Evolutionary conservation across 2,329 filamentous ascomycete genomes (phyloP), one percentile per base, ranked within the genome.

Genomic region (Exophiala sp.): DNA sequence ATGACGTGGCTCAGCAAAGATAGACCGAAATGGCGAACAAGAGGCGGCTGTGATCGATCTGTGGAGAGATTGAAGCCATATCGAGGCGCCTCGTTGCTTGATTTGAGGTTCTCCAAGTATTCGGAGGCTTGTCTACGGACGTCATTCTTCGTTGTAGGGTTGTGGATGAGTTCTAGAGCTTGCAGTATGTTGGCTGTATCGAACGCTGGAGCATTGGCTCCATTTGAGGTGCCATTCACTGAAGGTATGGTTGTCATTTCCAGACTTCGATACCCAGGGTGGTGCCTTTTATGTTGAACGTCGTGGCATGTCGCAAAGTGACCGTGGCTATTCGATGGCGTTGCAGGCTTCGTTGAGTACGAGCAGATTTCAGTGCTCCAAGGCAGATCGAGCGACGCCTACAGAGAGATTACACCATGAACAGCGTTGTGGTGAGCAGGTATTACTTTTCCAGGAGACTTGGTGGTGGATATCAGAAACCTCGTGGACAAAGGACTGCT

Each of bases 1-100:
- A 97, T 87, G 42, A 89, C 86, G 71, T 95, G 87, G 66, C 96
- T 92, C 62, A 99, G 82, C 52, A 99, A 80, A 24, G 91, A 95
- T 32, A 99, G 81, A 53, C 91, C 94, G 70, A 95, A 99, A 73
- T 97, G 91, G 64, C 94, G 87, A 52, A 97, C 88, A 50, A 94
- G 82, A 38, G 89, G 83, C 50, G 88, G 81, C 68, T 95, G 89
- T 35, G 80, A 76, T 65, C 78, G 81, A 70, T 94, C 86, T 62
- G 83, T 83, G 41, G 91, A 91, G 55, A 99, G 82, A 20, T 81
- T 81, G 72, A 89, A 95, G 62, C 94, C 94, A 73, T 94, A 86
- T 45, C 87, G 84, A 2, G 91, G 89, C 4, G 92, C 91, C 65
- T 91, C 85, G 53, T 83, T 78, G 64, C 87, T 82, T 43, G 83